These are phyloP conservation scores for Brettanomyces sp. DNA, from an alignment of 805 yeast species.

Conservation along the genomic window DNA sequence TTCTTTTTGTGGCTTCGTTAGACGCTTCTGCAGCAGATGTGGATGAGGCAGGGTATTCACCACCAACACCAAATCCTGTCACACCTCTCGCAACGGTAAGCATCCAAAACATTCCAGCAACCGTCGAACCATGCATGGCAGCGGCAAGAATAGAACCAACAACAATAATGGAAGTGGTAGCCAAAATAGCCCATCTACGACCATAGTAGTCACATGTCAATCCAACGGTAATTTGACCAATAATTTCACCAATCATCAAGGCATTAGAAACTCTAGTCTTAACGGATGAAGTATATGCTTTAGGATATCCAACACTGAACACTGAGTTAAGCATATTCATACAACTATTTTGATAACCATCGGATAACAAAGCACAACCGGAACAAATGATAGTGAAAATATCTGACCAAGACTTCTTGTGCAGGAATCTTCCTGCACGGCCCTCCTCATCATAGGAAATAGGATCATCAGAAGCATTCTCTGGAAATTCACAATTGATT, in stretches of 20 bases:
- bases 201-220: conserved; percentile 49
- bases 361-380: conserved; percentile 69
- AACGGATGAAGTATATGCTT: conserved; percentile 28
- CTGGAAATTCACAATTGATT: neutral
- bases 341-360: conserved; percentile 27
- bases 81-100: conserved; percentile 64
- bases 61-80: conserved; percentile 71
- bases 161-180: conserved; percentile 48
- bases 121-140: conserved; percentile 44
- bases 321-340: conserved; percentile 19
- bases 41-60: conserved; percentile 59
- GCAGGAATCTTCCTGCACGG: conserved; percentile 10
- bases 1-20: conserved; percentile 46
- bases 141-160: conserved; percentile 50
- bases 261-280: conserved; percentile 28
- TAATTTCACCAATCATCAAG: conserved; percentile 46
- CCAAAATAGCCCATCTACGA: conserved; percentile 50
- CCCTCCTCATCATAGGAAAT: conserved; percentile 11
- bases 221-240: conserved; percentile 54
- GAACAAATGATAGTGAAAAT: conserved; percentile 48
- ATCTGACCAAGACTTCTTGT: conserved; percentile 25
- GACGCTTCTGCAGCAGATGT: conserved; percentile 56
- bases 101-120: conserved; percentile 44
- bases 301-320: conserved; percentile 30
- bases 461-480: neutral